Evolutionary conservation across 2,329 filamentous ascomycete species (phyloP), one percentile per base, ranked within the genome.

Genomic region (Chaetomiaceae sp.): DNA sequence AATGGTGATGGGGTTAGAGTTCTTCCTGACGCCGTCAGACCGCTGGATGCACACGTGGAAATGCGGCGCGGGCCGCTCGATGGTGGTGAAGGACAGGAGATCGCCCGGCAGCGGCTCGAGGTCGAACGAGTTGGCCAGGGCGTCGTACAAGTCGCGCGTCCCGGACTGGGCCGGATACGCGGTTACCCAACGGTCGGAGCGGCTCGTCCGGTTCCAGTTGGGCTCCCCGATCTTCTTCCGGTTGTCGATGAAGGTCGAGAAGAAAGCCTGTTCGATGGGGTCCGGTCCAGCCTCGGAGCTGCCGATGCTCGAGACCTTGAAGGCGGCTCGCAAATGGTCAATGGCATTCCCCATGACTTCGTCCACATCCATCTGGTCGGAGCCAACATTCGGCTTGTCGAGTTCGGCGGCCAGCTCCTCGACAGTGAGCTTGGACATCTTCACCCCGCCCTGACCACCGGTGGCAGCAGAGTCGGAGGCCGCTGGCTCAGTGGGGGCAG

Each of bases 281-380:
- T 97, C 94, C 59, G 95, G 53, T 3, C 20, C 43, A 17, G 15
- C 12, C 1, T 55, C 42, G 14, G 51, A 37, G 4, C 14, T n/a
- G 4, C 54, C 55, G 68, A 55, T 74, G 3, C 79, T 80, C n/a
- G 79, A 79, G 6, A 89, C 81, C 53, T 80, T 84, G 65, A 97
- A 91, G 2, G 92, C 91, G 48, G 89, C 91, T 64, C 94, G 88
- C n/a, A 96, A 76, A 47, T 94, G 87, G 65, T 92, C 91, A 54
- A 96, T 82, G 23, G 96, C 88, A 64, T 92, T 94, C 54, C 90
- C 90, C 73, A 96, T 91, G 42, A 96, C 92, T 70, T 99, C 94
- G 12, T 91, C 91, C 4, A 96, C 92, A 70, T 99, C 94, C 71
- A 99, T 91, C 66, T 99, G 94, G 31, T 89, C 76, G 0, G 80